Conservation (phyloP, 192 early-diverging fungal genomes). For the Backusella mclennaniae region DNA sequence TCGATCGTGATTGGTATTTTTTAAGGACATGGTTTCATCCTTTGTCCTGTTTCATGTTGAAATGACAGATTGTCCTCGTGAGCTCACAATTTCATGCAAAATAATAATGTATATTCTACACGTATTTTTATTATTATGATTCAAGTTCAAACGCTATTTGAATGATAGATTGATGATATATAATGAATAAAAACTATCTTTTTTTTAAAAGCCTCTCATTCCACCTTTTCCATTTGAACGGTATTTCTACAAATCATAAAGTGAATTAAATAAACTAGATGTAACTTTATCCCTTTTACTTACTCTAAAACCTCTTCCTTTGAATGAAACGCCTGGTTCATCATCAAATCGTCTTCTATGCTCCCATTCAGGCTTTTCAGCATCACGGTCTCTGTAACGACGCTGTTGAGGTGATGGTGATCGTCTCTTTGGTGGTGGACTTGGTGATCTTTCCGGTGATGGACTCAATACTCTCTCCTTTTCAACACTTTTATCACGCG, state of each 20-base stretch:
- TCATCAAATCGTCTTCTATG: slow-evolving; percentile 21
- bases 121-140: no score
- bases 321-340: slow-evolving; percentile 47
- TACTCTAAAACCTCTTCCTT: slow-evolving; percentile 55
- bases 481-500: not conserved
- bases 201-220: slow-evolving; percentile 11
- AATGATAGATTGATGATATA: no score
- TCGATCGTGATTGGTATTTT: no score
- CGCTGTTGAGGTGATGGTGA: not conserved
- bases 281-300: not conserved
- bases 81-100: no score
- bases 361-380: slow-evolving; percentile 33
- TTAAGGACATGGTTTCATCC: no score
- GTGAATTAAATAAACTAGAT: not conserved
- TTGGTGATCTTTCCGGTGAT: not conserved
- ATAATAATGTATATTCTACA: no score
- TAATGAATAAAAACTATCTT: no score
- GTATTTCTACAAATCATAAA: slow-evolving; percentile 18
- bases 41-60: no score
- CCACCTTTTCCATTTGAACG: slow-evolving; percentile 9
- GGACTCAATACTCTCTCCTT: not conserved
- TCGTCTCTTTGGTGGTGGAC: not conserved
- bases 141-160: no score
- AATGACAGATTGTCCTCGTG: no score
- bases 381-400: slow-evolving; percentile 10